Evolutionary conservation across 1,284 basidiomycete species (phyloP), one percentile per base, ranked within the genome.

Genomic region (Puccinia coronata): DNA sequence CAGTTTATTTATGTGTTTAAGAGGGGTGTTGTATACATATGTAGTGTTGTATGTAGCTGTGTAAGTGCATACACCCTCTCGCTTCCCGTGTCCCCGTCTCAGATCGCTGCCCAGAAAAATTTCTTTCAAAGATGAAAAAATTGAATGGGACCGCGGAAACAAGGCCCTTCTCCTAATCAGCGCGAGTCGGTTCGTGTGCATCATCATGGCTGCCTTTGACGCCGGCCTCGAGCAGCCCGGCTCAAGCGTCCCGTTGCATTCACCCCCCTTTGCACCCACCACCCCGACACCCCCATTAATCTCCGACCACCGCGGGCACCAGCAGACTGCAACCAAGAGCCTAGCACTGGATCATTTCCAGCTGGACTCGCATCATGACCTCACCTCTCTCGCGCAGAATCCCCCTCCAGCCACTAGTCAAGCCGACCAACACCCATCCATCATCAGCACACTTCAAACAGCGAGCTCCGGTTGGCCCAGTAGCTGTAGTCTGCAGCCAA

Each of bases 221-320:
- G 51, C 51, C 18, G 9, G n/a, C 6, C 28, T 34, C 20, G 49
- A 53, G 41, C 43, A 53, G 4, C 4, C 49, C 49, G 4, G 16
- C 51, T 53, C 51, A 20, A 57, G 9, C 55, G 8, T 31, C 18
- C 6, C 25, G n/a, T 8, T 25, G 0, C 36, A 53, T 36, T 73
- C 71, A 20, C 71, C 71, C 3, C 71, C 71, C n/a, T 73, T 73
- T 39, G 49, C 71, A 57, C 71, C 71, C n/a, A 73, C 71, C 53
- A 73, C 71, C 57, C 71, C 71, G 41, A 28, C 71, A 16, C 71
- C 71, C 43, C 43, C n/a, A n/a, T n/a, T n/a, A 57, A 28, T 57
- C 55, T 57, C 31, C n/a, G 55, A 57, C n/a, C 55, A 57, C n/a
- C 9, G 31, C 55, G n/a, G 31, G n/a, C 55, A 57, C 55, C 55